Evolutionary conservation across 75 land plant genomes (phyloP).

Genomic region (Selaginella tamariscina): DNA sequence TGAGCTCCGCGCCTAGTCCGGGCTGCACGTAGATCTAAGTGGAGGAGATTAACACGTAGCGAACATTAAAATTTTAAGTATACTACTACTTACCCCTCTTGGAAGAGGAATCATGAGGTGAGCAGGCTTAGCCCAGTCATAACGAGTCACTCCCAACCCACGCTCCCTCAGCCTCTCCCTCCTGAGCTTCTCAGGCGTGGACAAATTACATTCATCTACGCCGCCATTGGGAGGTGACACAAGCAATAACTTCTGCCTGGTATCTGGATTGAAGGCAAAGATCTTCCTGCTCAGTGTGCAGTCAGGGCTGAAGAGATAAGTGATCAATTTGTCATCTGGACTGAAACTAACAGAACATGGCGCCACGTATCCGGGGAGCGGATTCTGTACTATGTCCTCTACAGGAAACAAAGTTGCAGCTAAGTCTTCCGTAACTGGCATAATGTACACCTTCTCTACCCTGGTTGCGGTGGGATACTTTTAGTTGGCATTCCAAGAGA

Average conservation of each 20-base stretch:
- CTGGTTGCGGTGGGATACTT: too few species aligned
- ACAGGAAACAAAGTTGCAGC: conserved; percentile 34
- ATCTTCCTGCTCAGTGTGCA: conserved; percentile 51
- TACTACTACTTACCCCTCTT: conserved; percentile 58
- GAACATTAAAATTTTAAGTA: too few species aligned
- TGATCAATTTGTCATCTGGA: conserved; percentile 64
- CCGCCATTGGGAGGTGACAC: conserved; percentile 70
- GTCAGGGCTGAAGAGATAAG: conserved; percentile 79
- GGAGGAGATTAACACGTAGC: not conserved
- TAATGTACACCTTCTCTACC: too few species aligned
- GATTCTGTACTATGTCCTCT: conserved; percentile 79
- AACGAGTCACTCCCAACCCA: conserved; percentile 82
- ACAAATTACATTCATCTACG: conserved; percentile 75
- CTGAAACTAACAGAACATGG: conserved; percentile 68
- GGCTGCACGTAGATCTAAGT: conserved; percentile 76
- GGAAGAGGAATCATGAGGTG: conserved; percentile 79
- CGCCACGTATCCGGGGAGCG: conserved; percentile 72
- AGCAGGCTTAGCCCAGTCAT: conserved; percentile 66
- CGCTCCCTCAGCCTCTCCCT: conserved; percentile 83
- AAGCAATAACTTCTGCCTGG: conserved; percentile 42
- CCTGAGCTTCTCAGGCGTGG: conserved; percentile 75
- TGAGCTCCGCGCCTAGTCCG: conserved; percentile 37
- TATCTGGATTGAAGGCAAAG: conserved; percentile 47
- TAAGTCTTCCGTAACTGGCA: too few species aligned
- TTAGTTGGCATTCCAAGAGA: too few species aligned